A percentile compares a stretch with the other conserved stretches of the same genome.
phyloP scores from a whole-genome alignment of 192 early-diverging fungal genomes.

The Radiomyces spectabilis region DNA sequence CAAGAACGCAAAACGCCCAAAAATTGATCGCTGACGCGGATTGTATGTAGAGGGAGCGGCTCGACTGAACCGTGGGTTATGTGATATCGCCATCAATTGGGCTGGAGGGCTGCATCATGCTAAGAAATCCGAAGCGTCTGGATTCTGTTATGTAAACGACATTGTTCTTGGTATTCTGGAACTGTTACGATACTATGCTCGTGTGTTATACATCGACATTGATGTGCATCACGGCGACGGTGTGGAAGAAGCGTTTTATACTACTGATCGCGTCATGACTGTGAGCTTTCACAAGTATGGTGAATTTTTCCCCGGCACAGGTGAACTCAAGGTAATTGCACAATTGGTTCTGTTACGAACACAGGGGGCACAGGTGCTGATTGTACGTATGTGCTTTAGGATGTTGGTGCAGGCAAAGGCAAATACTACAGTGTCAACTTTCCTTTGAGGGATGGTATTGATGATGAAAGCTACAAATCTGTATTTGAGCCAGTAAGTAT shows the following conservation, averaged over 20 bases:
- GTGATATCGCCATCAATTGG: slow-evolving; percentile 91
- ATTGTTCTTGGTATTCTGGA: slow-evolving; percentile 68
- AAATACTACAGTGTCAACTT: slow-evolving; percentile 94
- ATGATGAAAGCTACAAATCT: slow-evolving; percentile 80
- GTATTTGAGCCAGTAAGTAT: slow-evolving; percentile 51
- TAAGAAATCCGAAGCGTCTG: slow-evolving; percentile 79
- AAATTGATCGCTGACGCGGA: too few species aligned
- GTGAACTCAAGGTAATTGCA: slow-evolving; percentile 47
- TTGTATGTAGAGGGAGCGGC: slow-evolving; percentile 75
- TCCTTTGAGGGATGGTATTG: slow-evolving; percentile 90
- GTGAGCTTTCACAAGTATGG: slow-evolving; percentile 95
- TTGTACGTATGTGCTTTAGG: slow-evolving; percentile 41
- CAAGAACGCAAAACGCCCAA: too few species aligned
- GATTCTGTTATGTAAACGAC: slow-evolving; percentile 96
- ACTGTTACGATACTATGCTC: slow-evolving; percentile 60
- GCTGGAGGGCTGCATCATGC: slow-evolving; percentile 84
- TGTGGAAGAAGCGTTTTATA: slow-evolving; percentile 92
- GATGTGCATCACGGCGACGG: slow-evolving; percentile 94
- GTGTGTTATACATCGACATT: slow-evolving; percentile 92
- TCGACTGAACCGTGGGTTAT: slow-evolving; percentile 69
- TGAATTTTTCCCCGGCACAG: slow-evolving; percentile 94
- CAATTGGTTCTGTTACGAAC: neutral
- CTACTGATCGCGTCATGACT: slow-evolving; percentile 92
- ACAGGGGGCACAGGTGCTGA: neutral
- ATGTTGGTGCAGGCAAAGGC: slow-evolving; percentile 80